Evolutionary conservation across 2,329 filamentous ascomycete species (phyloP).

Genomic region (Chaetomiaceae sp.): DNA sequence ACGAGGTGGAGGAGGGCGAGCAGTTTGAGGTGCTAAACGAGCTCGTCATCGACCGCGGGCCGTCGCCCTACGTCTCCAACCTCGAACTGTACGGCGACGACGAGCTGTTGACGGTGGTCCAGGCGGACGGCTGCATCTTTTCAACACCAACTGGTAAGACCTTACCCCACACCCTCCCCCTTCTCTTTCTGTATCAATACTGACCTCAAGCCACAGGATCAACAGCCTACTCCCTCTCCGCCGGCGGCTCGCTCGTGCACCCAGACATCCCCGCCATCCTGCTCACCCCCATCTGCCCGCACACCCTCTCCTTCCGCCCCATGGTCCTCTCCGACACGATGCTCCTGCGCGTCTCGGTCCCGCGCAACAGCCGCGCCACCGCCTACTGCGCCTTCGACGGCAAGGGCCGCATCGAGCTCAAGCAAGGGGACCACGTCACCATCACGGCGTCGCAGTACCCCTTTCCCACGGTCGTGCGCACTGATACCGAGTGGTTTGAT

Average conservation of each 20-base stretch:
- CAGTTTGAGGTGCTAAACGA: slow-evolving; percentile 98
- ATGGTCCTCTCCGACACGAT: slow-evolving; percentile 97
- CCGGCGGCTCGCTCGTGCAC: slow-evolving; percentile 91
- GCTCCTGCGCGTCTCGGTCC: slow-evolving; percentile 83
- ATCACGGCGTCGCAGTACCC: slow-evolving; percentile 95
- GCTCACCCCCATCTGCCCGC: slow-evolving; percentile 94
- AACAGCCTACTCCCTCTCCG: slow-evolving; percentile 93
- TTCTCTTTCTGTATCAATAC: slow-evolving; percentile 7
- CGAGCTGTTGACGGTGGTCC: slow-evolving; percentile 89
- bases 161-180: background rate
- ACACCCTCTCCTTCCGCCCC: slow-evolving; percentile 92
- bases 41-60: slow-evolving; percentile 94
- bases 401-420: slow-evolving; percentile 89
- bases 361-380: slow-evolving; percentile 78
- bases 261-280: slow-evolving; percentile 96
- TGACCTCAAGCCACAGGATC: slow-evolving; percentile 47
- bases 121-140: slow-evolving; percentile 97
- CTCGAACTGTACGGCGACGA: slow-evolving; percentile 94
- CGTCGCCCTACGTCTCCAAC: slow-evolving; percentile 94
- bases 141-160: slow-evolving; percentile 77
- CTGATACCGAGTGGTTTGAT: slow-evolving; percentile 92
- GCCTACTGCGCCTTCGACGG: slow-evolving; percentile 98
- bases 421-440: slow-evolving; percentile 90
- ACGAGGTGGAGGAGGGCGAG: slow-evolving; percentile 79
- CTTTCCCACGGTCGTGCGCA: slow-evolving; percentile 91